These are phyloP conservation scores for Lotus japonicus DNA, from an alignment of 306 rosid species.

Conservation along the genomic window DNA sequence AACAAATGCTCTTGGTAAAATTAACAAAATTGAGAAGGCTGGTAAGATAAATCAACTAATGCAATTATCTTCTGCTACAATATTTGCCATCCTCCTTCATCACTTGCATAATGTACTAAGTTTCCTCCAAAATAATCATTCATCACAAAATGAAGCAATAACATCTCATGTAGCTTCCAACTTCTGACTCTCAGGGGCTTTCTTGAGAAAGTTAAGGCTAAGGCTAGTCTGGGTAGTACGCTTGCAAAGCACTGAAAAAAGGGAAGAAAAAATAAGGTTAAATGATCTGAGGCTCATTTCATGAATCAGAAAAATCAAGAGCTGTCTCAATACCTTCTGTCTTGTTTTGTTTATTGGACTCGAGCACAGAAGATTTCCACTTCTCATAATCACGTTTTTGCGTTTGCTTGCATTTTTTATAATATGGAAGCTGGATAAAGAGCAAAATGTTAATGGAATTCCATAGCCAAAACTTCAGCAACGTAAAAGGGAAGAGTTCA, in stretches of 20 bases:
- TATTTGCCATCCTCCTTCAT: not conserved
- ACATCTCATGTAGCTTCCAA: constrained; percentile 39
- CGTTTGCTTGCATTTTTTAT: constrained; percentile 47
- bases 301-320: not conserved
- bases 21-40: constrained; percentile 17
- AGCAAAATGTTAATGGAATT: constrained; percentile 5
- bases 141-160: not conserved
- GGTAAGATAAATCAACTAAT: not conserved
- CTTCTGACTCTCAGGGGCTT: constrained; percentile 40
- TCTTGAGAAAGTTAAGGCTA: constrained; percentile 44
- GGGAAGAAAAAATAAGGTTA: not conserved
- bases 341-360: constrained; percentile 50
- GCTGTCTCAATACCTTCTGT: constrained; percentile 39
- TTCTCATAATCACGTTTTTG: constrained; percentile 51
- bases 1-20: constrained; percentile 10
- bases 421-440: constrained; percentile 55
- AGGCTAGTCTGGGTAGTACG: constrained; percentile 49
- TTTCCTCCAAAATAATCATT: not conserved
- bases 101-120: not conserved
- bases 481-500: not conserved
- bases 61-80: not conserved
- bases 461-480: not conserved
- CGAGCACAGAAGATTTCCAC: constrained; percentile 67
- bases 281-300: not conserved
- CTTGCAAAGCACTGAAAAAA: constrained; percentile 45